Base-by-base conservation (phyloP, 2,329 filamentous ascomycete genomes). In the Penicillium thymicola region DNA sequence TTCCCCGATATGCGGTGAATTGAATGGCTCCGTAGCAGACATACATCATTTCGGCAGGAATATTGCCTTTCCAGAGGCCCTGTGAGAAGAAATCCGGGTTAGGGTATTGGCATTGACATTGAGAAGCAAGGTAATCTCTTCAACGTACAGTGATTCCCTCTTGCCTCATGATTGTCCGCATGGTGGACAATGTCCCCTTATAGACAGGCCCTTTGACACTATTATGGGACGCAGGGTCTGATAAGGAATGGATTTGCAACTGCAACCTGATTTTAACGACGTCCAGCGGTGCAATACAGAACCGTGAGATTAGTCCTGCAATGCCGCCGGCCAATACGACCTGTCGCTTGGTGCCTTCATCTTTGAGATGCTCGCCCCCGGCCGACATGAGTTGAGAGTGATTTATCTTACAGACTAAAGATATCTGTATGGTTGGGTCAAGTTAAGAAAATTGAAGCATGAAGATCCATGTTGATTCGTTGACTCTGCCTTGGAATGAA, bases 251-350 rank as follows among this genome's bases (percentile, higher is more conserved):
- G 43, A 89, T 85, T 75, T 97, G 94, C 18, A 99, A 86, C 74
- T 99, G 94, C 44, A 97, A 87, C 45, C 94, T 90, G 76, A 99
- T 99, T 80, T 99, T 97, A 77, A 97, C 86, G 61, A 99, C 94
- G 75, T 99, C 94, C 64, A 99, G 89, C 51, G 94, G 94, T 18
- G 94, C 91, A 71, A 97, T 88, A 70, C 94, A 85, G 80, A 99
- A 97, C 88, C 92, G 88, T 53, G 94, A 94, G 62, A 97, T 86
- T 64, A 97, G 83, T 57, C 94, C 94, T 62, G 94, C 90, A 64
- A 85, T 78, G 44, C 83, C 86, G 66, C 87, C 87, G 55, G 87
- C 85, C 62, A 83, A 72, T 48, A 88, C 79, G 59, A 88, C 85
- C 72, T 89, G 87, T 64, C 77, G 75, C 75, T 81, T 84, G 58